phyloP scores from a whole-genome alignment of 2,329 filamentous ascomycete genomes.

The Arthrobotrys pseudoclavata region DNA sequence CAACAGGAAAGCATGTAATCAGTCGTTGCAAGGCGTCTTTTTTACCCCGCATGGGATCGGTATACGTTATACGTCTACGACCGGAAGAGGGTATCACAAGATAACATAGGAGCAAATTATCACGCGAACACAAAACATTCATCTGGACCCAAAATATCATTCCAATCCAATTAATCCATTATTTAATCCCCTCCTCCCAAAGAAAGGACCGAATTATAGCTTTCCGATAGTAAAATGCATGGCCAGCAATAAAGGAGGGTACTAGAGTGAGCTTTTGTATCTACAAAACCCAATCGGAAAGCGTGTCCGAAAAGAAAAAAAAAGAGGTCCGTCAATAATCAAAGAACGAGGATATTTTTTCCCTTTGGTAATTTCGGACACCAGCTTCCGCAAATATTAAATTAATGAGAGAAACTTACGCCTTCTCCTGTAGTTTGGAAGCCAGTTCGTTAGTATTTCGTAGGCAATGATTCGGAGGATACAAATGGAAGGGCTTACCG shows the following conservation, averaged over 20 bases:
- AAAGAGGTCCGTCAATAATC: background rate
- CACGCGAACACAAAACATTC: background rate
- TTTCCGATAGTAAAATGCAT: background rate
- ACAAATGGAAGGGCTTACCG: conserved; percentile 66
- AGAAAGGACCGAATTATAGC: conserved; percentile 11
- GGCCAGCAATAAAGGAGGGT: conserved; percentile 9
- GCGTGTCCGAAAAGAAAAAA: conserved; percentile 5
- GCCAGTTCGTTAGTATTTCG: conserved; percentile 6
- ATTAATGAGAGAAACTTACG: conserved; percentile 39
- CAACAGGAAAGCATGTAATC: background rate
- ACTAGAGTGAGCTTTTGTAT: conserved; percentile 54
- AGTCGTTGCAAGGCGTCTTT: background rate
- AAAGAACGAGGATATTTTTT: conserved; percentile 18
- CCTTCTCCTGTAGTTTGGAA: conserved; percentile 37
- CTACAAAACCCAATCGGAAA: conserved; percentile 41
- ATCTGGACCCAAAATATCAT: background rate
- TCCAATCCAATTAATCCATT: conserved; percentile 20
- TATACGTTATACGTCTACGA: background rate
- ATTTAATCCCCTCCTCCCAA: background rate
- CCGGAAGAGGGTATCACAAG: background rate
- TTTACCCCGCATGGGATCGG: background rate
- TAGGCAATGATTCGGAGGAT: background rate
- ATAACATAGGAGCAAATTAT: background rate
- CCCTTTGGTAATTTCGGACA: background rate
- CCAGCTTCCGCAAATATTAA: background rate